Evolutionary conservation across 352 stramenopile genomes (phyloP).

Genomic region (Globisporangium okanoganense): DNA sequence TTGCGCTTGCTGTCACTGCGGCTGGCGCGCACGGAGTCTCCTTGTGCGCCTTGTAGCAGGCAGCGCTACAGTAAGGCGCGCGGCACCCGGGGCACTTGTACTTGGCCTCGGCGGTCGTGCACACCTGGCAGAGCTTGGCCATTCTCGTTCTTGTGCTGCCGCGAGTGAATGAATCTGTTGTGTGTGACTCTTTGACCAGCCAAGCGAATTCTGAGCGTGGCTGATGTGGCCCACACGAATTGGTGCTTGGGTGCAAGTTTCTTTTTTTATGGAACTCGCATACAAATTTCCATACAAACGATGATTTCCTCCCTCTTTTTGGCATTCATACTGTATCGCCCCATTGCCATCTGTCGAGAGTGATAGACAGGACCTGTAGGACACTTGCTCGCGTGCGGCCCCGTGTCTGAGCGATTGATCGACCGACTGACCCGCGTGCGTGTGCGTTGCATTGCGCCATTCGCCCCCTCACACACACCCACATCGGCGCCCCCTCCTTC

Average conservation of each 20-base stretch:
- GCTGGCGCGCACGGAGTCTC: conserved; percentile 45
- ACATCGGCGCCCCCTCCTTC: neutral
- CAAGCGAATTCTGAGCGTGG: neutral
- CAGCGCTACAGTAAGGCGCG: conserved; percentile 65
- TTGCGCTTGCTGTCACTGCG: neutral
- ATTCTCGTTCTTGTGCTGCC: conserved; percentile 24
- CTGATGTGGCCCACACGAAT: neutral
- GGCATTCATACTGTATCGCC: neutral
- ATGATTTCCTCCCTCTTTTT: neutral
- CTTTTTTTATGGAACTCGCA: neutral
- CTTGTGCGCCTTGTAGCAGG: conserved; percentile 82
- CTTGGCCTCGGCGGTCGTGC: conserved; percentile 49
- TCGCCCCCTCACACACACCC: neutral
- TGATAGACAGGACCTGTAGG: conserved; percentile 6
- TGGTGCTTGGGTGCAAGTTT: neutral
- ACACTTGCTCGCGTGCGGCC: neutral
- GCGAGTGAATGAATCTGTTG: too few relatives aligned
- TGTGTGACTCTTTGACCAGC: conserved; percentile 12
- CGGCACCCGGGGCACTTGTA: conserved; percentile 83
- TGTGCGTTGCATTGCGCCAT: conserved; percentile 4
- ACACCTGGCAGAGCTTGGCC: conserved; percentile 53
- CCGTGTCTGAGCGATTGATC: neutral
- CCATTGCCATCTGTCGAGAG: conserved; percentile 2
- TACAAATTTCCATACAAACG: neutral
- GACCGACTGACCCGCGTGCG: neutral